phyloP scores from a whole-genome alignment of 129 eudicot species.

The Solidago caesia region DNA sequence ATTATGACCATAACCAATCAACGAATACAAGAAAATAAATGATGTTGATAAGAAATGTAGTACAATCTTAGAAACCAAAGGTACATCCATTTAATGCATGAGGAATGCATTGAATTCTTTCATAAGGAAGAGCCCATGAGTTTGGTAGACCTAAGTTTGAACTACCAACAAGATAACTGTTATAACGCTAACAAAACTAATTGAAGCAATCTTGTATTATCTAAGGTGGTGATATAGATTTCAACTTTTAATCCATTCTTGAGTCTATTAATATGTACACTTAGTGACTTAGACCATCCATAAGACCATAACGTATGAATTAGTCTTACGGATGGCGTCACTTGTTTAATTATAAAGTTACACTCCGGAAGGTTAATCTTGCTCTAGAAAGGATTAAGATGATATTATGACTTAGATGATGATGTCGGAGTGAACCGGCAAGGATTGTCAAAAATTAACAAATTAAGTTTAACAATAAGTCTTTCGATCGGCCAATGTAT shows the following conservation, averaged over 20 bases:
- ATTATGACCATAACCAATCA: background rate
- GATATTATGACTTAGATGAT: no score
- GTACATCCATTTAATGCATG: conserved; percentile 11
- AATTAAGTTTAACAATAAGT: no score
- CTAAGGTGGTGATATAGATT: background rate
- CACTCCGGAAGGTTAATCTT: no score
- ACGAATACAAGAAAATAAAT: background rate
- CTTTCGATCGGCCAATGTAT: no score
- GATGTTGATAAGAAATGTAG: background rate
- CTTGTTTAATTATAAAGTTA: no score
- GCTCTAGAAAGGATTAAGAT: no score
- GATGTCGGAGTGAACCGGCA: no score
- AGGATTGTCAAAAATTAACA: background rate
- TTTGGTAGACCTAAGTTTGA: conserved; percentile 18
- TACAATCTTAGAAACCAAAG: conserved; percentile 20
- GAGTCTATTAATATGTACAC: no score
- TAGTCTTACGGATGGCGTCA: no score
- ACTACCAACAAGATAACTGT: conserved; percentile 17
- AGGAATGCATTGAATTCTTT: conserved; percentile 22
- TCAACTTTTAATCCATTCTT: no score
- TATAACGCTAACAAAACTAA: conserved; percentile 24
- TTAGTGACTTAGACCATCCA: no score
- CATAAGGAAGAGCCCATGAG: conserved; percentile 27
- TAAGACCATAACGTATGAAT: no score
- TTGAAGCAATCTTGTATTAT: conserved; percentile 8